phyloP scores from a whole-genome alignment of 495 filamentous ascomycete genomes.

The Oleoguttula mirabilis region DNA sequence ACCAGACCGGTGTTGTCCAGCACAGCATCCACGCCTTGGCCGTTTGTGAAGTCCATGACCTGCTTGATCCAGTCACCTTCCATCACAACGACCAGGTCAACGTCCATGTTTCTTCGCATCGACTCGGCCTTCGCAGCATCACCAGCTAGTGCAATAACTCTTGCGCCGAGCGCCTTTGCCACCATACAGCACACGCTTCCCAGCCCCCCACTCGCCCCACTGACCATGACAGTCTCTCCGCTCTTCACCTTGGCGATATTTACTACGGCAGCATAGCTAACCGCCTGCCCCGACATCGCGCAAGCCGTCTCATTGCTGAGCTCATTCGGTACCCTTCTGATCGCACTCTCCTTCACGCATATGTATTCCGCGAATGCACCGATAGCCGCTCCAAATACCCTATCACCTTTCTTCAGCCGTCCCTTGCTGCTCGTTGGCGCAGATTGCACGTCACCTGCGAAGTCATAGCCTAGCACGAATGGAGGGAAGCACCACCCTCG shows the following conservation, averaged over 20 bases:
- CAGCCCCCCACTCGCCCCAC: conserved; percentile 30
- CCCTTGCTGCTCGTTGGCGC: conserved; percentile 5
- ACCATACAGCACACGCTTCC: conserved; percentile 27
- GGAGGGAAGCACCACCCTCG: conserved; percentile 23
- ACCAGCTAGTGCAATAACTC: conserved; percentile 23
- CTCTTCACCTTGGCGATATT: conserved; percentile 19
- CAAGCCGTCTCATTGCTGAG: conserved; percentile 21
- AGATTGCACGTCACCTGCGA: conserved; percentile 23
- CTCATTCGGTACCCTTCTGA: conserved; percentile 23
- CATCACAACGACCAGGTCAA: conserved; percentile 27
- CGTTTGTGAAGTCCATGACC: conserved; percentile 26
- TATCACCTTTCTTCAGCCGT: conserved; percentile 16
- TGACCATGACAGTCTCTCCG: conserved; percentile 30
- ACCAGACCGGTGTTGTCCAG: conserved; percentile 30
- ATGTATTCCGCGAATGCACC: conserved; percentile 31
- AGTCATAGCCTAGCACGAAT: conserved; percentile 34
- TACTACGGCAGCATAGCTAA: conserved; percentile 28
- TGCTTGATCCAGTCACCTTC: conserved; percentile 16
- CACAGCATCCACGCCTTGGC: conserved; percentile 29
- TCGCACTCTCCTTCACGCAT: conserved; percentile 21
- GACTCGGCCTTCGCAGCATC: conserved; percentile 21
- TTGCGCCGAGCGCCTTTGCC: conserved; percentile 25
- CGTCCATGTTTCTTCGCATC: conserved; percentile 24
- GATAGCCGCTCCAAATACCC: conserved; percentile 29
- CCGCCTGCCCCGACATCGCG: conserved; percentile 28